A percentile compares a stretch with the other conserved stretches of the same genome.
Conservation (phyloP, 805 yeast species). For the Maudiozyma bulderi region DNA sequence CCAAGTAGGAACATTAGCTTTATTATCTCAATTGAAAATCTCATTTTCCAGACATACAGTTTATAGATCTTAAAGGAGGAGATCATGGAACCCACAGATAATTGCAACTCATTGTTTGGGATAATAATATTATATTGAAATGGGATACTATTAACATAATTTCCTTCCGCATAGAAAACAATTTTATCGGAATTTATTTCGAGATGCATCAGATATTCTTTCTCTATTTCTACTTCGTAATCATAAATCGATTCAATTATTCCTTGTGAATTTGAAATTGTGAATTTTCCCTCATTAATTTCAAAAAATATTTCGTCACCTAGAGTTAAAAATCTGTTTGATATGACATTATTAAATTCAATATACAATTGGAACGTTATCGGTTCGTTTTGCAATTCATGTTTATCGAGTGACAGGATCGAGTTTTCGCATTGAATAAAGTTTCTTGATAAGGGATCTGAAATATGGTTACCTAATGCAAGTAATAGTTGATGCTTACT, state of each 20-base stretch:
- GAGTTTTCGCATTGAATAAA: conserved; percentile 26
- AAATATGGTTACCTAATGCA: conserved; percentile 9
- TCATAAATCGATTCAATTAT: conserved; percentile 22
- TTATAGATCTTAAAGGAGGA: conserved; percentile 23
- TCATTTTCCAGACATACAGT: conserved; percentile 10
- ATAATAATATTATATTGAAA: background rate
- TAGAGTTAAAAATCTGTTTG: conserved; percentile 24
- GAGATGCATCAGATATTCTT: conserved; percentile 14
- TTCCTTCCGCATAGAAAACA: conserved; percentile 19
- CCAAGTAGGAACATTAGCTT: conserved; percentile 1
- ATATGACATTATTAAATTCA: conserved; percentile 20
- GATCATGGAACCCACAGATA: conserved; percentile 22
- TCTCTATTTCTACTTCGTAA: conserved; percentile 17
- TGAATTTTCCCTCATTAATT: conserved; percentile 20
- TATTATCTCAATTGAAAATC: conserved; percentile 1
- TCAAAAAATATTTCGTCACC: conserved; percentile 20
- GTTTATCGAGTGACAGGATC: conserved; percentile 10
- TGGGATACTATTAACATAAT: conserved; percentile 11
- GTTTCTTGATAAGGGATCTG: conserved; percentile 16
- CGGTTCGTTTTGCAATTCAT: background rate
- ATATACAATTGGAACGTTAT: conserved; percentile 25
- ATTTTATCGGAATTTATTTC: conserved; percentile 7
- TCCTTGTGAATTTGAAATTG: conserved; percentile 24
- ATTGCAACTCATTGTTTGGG: background rate
- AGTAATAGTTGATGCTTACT: conserved; percentile 8